Base-by-base conservation (phyloP, 179 eudicot genomes). In the Amaranthus tricolor region DNA sequence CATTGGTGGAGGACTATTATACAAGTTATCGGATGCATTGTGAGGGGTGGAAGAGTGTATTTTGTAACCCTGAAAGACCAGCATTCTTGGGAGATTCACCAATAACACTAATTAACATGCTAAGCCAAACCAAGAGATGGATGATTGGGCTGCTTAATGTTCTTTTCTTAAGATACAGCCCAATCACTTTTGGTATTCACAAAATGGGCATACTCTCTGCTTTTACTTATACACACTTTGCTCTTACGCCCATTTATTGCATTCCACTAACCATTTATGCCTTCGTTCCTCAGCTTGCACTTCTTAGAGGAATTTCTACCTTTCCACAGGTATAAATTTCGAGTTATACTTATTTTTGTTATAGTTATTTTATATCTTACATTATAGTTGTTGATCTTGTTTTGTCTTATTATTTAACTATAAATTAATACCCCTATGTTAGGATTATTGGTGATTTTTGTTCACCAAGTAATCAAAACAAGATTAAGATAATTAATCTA, bases 41-140 rank as follows among this genome's bases (percentile, higher is more conserved):
- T 69, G 87, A 87, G 68, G 98, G 98, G 31, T 93, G 98, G 98
- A 85, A 40, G 70, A 71, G 84, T 7, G 40, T 85, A 51, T 84
- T 82, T 58, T 89, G 93, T 77, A 9, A 81, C 68, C 98, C 98
- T 3, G 62, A 78, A 8, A 82, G 90, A 72, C 77, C 90, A 0
- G 97, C 93, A 8, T 91, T 88, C 77, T 74, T 88, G 17, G 92
- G 90, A 4, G 89, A 88, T 47, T 62, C 74, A 20, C 97, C 95
- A 0, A 82, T 84, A 11, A 57, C 87, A 11, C 89, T 93, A 19
- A 40, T 73, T 9, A 95, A 91, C 75, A 57, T 78, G 2, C 55
- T 91, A 43, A 79, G 68, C 67, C 98, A 91, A 65, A 66, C 68
- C 55, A 91, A 87, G 72, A 74, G 98, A 71, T 93, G 97, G 95